phyloP scores from a whole-genome alignment of 352 stramenopile genomes.

The Globisporangium solare region DNA sequence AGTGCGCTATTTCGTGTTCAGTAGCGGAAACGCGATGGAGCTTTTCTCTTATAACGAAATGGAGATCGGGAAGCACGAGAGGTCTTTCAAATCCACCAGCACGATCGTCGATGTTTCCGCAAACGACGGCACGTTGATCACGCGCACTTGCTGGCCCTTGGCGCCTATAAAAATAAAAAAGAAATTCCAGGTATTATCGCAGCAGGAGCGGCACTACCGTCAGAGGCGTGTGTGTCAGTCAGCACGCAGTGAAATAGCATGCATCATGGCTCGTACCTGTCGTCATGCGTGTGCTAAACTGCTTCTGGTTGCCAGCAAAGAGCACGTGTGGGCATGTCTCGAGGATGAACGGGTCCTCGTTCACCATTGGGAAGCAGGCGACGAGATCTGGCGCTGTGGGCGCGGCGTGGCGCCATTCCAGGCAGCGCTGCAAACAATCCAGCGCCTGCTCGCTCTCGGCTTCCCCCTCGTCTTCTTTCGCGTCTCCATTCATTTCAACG shows the following conservation, averaged over 20 bases:
- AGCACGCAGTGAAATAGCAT: not conserved
- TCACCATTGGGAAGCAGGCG: conserved; percentile 88
- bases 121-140: conserved; percentile 92
- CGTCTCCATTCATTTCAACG: conserved; percentile 14
- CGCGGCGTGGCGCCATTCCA: conserved; percentile 89
- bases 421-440: conserved; percentile 58
- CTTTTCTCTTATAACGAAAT: conserved; percentile 20
- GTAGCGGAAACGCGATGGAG: too few relatives aligned
- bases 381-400: conserved; percentile 92
- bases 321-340: conserved; percentile 86
- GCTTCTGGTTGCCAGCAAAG: conserved; percentile 89
- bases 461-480: conserved; percentile 21
- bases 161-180: conserved; percentile 19
- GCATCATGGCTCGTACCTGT: conserved; percentile 23
- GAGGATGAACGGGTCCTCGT: conserved; percentile 92
- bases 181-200: too few relatives aligned
- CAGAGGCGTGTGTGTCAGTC: not conserved
- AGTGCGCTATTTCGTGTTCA: too few relatives aligned
- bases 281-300: conserved; percentile 80
- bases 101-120: conserved; percentile 84
- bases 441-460: conserved; percentile 29
- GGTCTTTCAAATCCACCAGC: conserved; percentile 87
- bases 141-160: conserved; percentile 44
- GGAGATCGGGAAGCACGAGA: conserved; percentile 64
- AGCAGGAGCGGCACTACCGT: too few relatives aligned